These are phyloP conservation scores for Antitrichia curtipendula DNA, from an alignment of 225 moss, liverwort and hornwort genomes.

Conservation along the genomic window DNA sequence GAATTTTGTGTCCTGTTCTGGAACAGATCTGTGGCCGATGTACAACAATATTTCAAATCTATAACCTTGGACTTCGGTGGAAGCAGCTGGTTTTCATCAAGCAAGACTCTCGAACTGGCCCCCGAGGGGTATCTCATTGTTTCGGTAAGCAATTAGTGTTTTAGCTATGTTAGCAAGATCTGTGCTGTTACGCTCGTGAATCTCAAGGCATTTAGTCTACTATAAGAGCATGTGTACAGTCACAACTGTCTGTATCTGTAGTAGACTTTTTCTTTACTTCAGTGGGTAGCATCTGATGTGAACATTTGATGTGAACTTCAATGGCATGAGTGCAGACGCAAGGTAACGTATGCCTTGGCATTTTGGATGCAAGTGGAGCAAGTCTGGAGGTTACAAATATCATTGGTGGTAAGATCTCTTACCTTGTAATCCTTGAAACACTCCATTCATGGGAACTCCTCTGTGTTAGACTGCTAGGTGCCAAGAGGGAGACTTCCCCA, in stretches of 20 bases:
- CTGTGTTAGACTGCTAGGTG: not conserved
- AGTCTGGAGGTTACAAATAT: slow-evolving; percentile 58
- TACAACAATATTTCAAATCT: slow-evolving; percentile 53
- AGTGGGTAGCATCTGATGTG: not conserved
- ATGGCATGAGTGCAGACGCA: slow-evolving; percentile 31
- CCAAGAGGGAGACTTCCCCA: not conserved
- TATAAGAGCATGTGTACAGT: not conserved
- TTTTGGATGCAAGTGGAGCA: slow-evolving; percentile 66
- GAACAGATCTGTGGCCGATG: slow-evolving; percentile 60
- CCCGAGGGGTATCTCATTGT: slow-evolving; percentile 83
- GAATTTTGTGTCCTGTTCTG: not conserved
- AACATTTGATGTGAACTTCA: not conserved
- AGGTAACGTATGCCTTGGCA: slow-evolving; percentile 90
- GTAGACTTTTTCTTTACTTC: not conserved
- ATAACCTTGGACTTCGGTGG: slow-evolving; percentile 71
- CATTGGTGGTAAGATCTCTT: slow-evolving; percentile 49
- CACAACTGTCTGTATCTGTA: no score
- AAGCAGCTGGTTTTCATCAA: slow-evolving; percentile 45
- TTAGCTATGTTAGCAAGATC: not conserved
- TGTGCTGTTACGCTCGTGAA: not conserved
- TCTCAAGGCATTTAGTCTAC: not conserved
- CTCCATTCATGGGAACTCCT: not conserved
- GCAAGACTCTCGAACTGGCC: slow-evolving; percentile 38
- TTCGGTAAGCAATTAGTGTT: slow-evolving; percentile 29
- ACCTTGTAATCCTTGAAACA: not conserved